Evolutionary conservation across 129 eudicot genomes (phyloP).

Genomic region (Chrysanthemum lavandulifolium): DNA sequence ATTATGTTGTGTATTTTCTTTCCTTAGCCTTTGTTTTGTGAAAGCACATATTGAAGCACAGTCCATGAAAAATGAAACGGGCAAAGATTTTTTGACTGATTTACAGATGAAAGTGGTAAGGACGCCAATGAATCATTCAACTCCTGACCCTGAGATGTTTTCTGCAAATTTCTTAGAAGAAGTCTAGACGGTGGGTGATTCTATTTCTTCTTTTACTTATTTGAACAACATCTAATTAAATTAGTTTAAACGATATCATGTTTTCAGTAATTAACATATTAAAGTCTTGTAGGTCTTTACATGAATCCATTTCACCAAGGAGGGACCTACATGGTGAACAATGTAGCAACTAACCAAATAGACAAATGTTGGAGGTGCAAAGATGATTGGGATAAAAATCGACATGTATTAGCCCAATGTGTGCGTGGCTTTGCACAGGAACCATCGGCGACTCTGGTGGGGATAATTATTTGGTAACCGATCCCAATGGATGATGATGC

Average conservation of each 20-base stretch:
- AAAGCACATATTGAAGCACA: slow-evolving; percentile 5
- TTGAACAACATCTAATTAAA: background rate
- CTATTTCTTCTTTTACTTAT: background rate
- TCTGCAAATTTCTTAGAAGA: slow-evolving; percentile 22
- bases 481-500: slow-evolving; percentile 45
- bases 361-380: slow-evolving; percentile 76
- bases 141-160: slow-evolving; percentile 24
- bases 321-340: slow-evolving; percentile 29
- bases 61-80: background rate
- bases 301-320: slow-evolving; percentile 29
- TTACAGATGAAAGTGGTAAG: slow-evolving; percentile 19
- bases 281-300: slow-evolving; percentile 5
- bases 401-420: slow-evolving; percentile 59
- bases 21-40: slow-evolving; percentile 21
- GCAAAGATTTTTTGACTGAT: background rate
- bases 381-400: slow-evolving; percentile 48
- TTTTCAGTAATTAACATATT: background rate
- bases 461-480: slow-evolving; percentile 51
- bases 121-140: slow-evolving; percentile 6
- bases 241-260: too few relatives aligned
- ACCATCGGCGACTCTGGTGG: slow-evolving; percentile 64
- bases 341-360: slow-evolving; percentile 54
- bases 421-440: slow-evolving; percentile 48
- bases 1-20: background rate
- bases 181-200: slow-evolving; percentile 36